Base-by-base conservation (phyloP, 2,329 filamentous ascomycete species). In the Alternaria sp. region DNA sequence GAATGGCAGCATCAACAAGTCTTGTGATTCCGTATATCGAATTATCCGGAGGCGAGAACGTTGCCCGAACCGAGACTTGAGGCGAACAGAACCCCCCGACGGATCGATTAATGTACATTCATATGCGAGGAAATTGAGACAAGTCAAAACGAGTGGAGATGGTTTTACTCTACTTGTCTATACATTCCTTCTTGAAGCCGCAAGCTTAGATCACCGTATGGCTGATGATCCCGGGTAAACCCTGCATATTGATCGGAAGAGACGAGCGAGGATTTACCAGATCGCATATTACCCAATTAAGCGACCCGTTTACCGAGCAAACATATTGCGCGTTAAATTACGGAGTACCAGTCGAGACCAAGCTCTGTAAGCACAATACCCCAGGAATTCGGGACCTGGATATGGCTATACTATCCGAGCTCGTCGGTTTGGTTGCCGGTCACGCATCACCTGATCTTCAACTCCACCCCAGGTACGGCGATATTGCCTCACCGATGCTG, bases 211-310 rank as follows among this genome's bases (percentile, higher is more conserved):
- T 55, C 57, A 63, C 45, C 47, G 19, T 49, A 57, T 49, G 65
- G 58, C 65, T 65, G 55, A 55, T 66, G 66, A 58, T 40, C 54
- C 52, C 69, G 70, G 60, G 40, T 58, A 58, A 68, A 65, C 67
- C 66, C 55, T 69, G 67, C 61, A 64, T 51, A 61, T 62, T 66
- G 63, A 71, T 76, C 69, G 70, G 68, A 69, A 67, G 52, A 61
- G 54, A 59, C 61, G 59, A 62, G 61, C 55, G 58, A 63, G 67
- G 64, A 25, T 64, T 63, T 56, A 62, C 59, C 47, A 70, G 63
- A 70, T 71, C 59, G 65, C 59, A 73, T 70, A 75, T 76, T 76
- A 73, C 65, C 71, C 70, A 74, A 73, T 70, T 75, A 75, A 72
- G 69, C 67, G 68, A 67, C 66, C 58, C 66, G 66, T 67, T 68